A percentile compares a stretch with the other conserved stretches of the same genome.
phyloP scores from a whole-genome alignment of 163 green algal species.

The Chloroidium sp. region DNA sequence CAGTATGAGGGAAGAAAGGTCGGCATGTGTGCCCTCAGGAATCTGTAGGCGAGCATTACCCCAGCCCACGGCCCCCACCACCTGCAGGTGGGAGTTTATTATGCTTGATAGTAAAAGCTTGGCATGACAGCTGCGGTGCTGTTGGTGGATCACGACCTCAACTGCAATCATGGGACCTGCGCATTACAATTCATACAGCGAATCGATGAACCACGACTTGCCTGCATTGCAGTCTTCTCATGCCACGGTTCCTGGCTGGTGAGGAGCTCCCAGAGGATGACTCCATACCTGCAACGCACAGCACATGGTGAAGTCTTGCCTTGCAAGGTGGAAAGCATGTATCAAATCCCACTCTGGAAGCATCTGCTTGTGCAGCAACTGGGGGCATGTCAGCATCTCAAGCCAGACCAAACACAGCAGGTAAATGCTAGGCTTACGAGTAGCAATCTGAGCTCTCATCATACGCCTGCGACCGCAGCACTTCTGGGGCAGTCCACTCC shows the following conservation, averaged over 20 bases:
- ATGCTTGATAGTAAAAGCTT: too few relatives aligned
- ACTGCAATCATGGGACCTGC: background rate
- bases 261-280: slow-evolving; percentile 44
- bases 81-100: slow-evolving; percentile 26
- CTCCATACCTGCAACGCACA: slow-evolving; percentile 15
- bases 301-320: too few relatives aligned
- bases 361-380: too few relatives aligned
- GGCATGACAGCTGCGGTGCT: background rate
- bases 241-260: slow-evolving; percentile 67
- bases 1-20: slow-evolving; percentile 50
- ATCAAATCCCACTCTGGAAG: too few relatives aligned
- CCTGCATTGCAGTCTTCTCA: slow-evolving; percentile 68
- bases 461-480: slow-evolving; percentile 70
- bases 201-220: background rate
- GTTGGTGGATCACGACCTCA: background rate
- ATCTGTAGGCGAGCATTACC: slow-evolving; percentile 53
- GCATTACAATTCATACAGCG: background rate
- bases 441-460: slow-evolving; percentile 77
- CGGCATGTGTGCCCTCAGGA: slow-evolving; percentile 40
- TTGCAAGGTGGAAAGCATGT: too few relatives aligned
- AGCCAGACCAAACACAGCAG: too few relatives aligned
- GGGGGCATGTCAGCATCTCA: too few relatives aligned
- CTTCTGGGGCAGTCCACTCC: slow-evolving; percentile 87
- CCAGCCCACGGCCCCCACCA: slow-evolving; percentile 80
- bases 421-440: background rate